Evolutionary conservation across 352 stramenopile species (phyloP).

Genomic region (Phytophthora fragariaefolia): DNA sequence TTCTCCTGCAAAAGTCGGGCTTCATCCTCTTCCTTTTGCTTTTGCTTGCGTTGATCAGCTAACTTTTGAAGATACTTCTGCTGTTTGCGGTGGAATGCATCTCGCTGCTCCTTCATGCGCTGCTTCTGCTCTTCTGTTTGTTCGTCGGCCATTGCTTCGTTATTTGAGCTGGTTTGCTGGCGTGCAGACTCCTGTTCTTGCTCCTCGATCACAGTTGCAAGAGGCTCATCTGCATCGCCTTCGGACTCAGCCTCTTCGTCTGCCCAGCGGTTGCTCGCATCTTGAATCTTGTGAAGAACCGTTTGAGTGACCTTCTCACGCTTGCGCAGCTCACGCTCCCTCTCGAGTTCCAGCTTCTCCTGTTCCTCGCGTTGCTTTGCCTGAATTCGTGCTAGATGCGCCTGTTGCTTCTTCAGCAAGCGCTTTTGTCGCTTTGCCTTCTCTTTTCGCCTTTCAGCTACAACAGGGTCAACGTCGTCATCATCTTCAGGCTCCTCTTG

Average conservation of each 20-base stretch:
- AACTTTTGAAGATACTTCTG: constrained; percentile 72
- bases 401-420: constrained; percentile 68
- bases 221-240: constrained; percentile 9
- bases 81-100: constrained; percentile 67
- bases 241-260: constrained; percentile 30
- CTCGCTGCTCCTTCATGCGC: constrained; percentile 52
- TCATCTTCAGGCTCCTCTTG: constrained; percentile 34
- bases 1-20: constrained; percentile 60
- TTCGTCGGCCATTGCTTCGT: constrained; percentile 15
- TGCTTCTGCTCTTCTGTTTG: constrained; percentile 45
- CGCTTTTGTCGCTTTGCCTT: constrained; percentile 52
- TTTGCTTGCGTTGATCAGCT: constrained; percentile 67
- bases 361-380: constrained; percentile 61
- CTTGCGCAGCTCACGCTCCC: constrained; percentile 54
- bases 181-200: constrained; percentile 12
- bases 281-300: constrained; percentile 61
- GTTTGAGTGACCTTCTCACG: constrained; percentile 65
- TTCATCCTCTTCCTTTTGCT: constrained; percentile 77
- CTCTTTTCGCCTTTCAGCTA: constrained; percentile 35
- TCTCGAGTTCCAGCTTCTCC: constrained; percentile 56
- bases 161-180: background rate
- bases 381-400: constrained; percentile 55
- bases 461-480: constrained; percentile 19
- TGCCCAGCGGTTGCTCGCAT: constrained; percentile 40
- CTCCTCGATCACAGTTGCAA: constrained; percentile 7